phyloP scores from a whole-genome alignment of 257 asterid species.

The Nicotiana attenuata region DNA sequence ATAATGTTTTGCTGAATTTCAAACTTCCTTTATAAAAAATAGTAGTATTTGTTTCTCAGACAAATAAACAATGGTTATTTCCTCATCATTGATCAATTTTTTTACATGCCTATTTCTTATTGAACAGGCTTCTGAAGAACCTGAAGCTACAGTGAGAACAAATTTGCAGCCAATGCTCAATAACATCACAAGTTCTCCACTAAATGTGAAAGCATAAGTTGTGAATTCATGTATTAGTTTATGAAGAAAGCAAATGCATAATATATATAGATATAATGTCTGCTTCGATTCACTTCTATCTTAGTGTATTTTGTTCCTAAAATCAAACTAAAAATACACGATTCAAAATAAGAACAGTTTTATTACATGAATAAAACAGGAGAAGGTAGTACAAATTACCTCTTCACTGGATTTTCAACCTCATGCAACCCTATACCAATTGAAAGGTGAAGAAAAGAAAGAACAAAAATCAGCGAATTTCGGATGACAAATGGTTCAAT shows the following conservation, averaged over 20 bases:
- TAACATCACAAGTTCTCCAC: neutral
- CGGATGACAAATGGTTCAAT: neutral
- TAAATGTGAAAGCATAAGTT: neutral
- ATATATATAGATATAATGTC: neutral
- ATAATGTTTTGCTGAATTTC: neutral
- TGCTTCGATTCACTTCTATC: neutral
- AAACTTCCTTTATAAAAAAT: neutral
- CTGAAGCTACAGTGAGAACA: conserved; percentile 41
- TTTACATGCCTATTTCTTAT: neutral
- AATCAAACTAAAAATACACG: neutral
- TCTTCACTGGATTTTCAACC: neutral
- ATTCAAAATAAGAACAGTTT: neutral
- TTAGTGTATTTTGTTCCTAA: neutral
- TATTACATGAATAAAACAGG: neutral
- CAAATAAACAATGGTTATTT: neutral
- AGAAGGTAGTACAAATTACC: neutral
- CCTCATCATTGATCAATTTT: neutral
- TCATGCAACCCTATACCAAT: neutral
- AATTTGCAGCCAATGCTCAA: neutral
- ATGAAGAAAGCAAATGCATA: neutral
- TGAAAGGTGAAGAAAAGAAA: neutral
- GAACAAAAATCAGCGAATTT: neutral
- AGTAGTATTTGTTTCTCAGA: neutral
- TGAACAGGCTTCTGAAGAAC: conserved; percentile 67
- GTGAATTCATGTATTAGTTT: neutral